phyloP scores from a whole-genome alignment of 1,139 yeast genomes.

The Lodderomyces margitis region DNA sequence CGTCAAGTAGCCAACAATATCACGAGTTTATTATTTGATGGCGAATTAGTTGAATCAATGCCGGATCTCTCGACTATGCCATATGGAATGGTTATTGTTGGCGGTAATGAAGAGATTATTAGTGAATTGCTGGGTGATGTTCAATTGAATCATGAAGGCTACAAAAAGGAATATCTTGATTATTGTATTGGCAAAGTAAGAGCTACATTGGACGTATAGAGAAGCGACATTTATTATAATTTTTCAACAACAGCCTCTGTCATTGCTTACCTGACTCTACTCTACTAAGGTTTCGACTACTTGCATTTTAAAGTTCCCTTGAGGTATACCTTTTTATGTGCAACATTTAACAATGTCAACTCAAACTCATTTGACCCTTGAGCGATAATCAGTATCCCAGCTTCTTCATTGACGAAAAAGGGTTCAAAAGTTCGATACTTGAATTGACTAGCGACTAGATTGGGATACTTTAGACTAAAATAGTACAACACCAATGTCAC shows the following conservation, averaged over 20 bases:
- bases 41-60: slow-evolving; percentile 31
- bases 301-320: slow-evolving; percentile 11
- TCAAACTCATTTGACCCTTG: slow-evolving; percentile 3
- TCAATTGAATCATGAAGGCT: slow-evolving; percentile 34
- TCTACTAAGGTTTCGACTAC: neutral
- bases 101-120: slow-evolving; percentile 41
- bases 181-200: slow-evolving; percentile 27
- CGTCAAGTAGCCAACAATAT: slow-evolving; percentile 42
- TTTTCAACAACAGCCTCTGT: too few species aligned
- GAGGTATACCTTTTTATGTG: slow-evolving; percentile 10
- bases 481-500: slow-evolving; percentile 58
- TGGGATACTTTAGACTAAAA: slow-evolving; percentile 27
- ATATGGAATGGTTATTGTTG: slow-evolving; percentile 44
- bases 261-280: too few species aligned
- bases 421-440: slow-evolving; percentile 53
- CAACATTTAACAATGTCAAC: slow-evolving; percentile 11
- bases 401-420: slow-evolving; percentile 13
- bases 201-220: slow-evolving; percentile 19
- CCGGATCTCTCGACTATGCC: slow-evolving; percentile 37
- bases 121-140: slow-evolving; percentile 39
- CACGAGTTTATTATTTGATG: slow-evolving; percentile 28
- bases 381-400: slow-evolving; percentile 9
- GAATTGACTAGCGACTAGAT: slow-evolving; percentile 24
- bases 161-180: slow-evolving; percentile 41
- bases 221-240: too few species aligned